Percentiles rank a stretch among this genome's conserved stretches.
phyloP scores from a whole-genome alignment of 352 stramenopile species.

The Phytophthora macrochlamydospora region DNA sequence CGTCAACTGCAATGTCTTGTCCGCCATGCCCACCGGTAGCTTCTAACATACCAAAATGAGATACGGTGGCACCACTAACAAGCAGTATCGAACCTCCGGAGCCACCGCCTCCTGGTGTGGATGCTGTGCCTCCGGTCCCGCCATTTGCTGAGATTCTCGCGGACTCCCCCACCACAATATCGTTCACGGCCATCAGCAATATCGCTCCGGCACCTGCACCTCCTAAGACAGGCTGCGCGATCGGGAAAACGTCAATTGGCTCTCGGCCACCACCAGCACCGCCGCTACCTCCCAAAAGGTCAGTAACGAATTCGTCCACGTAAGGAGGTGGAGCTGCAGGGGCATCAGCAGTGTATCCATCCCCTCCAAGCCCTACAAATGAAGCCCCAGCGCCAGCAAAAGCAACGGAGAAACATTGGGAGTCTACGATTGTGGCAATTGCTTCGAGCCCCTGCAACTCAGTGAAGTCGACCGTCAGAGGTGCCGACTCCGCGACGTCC shows the following conservation, averaged over 20 bases:
- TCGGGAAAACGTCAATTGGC: constrained; percentile 80
- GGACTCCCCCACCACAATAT: constrained; percentile 90
- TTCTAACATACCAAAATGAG: constrained; percentile 78
- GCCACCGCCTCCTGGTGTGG: constrained; percentile 63
- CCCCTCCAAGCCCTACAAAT: constrained; percentile 52
- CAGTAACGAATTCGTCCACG: constrained; percentile 53
- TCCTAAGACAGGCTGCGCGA: constrained; percentile 77
- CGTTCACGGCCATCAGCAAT: constrained; percentile 92
- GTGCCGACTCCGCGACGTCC: constrained; percentile 31
- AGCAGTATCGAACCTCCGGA: constrained; percentile 61
- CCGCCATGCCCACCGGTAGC: constrained; percentile 86
- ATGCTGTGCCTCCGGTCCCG: constrained; percentile 49
- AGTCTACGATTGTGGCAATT: constrained; percentile 63
- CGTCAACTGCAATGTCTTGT: constrained; percentile 23
- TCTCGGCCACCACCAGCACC: constrained; percentile 84
- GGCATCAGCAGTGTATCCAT: constrained; percentile 52
- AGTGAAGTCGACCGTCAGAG: constrained; percentile 48
- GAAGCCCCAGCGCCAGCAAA: constrained; percentile 89
- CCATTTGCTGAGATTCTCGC: constrained; percentile 83
- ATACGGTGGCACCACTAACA: constrained; percentile 51
- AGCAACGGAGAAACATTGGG: constrained; percentile 88
- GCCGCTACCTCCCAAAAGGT: constrained; percentile 92
- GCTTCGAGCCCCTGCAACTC: constrained; percentile 57
- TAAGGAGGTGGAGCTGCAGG: constrained; percentile 35
- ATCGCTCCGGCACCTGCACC: constrained; percentile 90